phyloP scores from a whole-genome alignment of 768 basidiomycete species.

The Amanita pallidorosea region DNA sequence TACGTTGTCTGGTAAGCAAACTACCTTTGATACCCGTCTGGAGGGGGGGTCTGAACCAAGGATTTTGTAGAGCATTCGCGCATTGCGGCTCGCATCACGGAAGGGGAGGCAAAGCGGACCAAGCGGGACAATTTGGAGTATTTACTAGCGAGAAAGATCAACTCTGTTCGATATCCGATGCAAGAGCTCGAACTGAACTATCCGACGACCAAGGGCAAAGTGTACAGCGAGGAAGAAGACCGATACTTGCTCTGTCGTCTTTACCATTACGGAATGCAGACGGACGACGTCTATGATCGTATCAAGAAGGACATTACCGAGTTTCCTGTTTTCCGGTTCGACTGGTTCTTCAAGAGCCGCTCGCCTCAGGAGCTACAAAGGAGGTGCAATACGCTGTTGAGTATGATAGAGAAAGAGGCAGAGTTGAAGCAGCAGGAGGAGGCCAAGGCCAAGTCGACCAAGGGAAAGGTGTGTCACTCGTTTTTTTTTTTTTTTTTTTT shows the following conservation, averaged over 20 bases:
- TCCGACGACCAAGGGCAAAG: slow-evolving; percentile 92
- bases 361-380: slow-evolving; percentile 83
- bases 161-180: slow-evolving; percentile 81
- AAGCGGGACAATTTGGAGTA: slow-evolving; percentile 74
- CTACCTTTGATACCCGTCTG: not conserved
- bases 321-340: slow-evolving; percentile 94
- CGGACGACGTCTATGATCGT: slow-evolving; percentile 84
- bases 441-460: slow-evolving; percentile 46
- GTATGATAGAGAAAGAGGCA: slow-evolving; percentile 94
- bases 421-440: slow-evolving; percentile 57
- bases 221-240: slow-evolving; percentile 95
- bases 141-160: slow-evolving; percentile 75
- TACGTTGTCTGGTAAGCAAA: slow-evolving; percentile 63
- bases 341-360: slow-evolving; percentile 97
- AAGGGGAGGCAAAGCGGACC: slow-evolving; percentile 84
- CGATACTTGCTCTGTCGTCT: slow-evolving; percentile 87
- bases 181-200: slow-evolving; percentile 96
- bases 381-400: slow-evolving; percentile 76
- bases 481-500: not conserved
- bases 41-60: not conserved
- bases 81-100: slow-evolving; percentile 72
- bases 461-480: slow-evolving; percentile 44
- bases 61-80: slow-evolving; percentile 58
- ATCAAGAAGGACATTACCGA: slow-evolving; percentile 96
- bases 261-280: slow-evolving; percentile 81